Conservation (phyloP, 164 flowering plant genomes). For the Chimonanthus salicifolius region DNA sequence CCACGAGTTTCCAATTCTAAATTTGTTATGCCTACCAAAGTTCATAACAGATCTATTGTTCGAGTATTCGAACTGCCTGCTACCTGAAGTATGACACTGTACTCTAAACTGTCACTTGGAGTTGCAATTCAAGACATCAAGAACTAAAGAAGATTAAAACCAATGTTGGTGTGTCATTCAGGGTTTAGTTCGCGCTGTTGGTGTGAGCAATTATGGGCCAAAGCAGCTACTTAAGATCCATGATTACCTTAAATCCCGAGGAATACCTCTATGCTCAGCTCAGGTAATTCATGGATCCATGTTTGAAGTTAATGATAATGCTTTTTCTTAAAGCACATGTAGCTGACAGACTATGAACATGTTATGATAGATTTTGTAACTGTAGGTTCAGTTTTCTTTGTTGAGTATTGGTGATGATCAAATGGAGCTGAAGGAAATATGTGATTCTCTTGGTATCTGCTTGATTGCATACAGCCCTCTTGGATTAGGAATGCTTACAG, state of each 20-base stretch:
- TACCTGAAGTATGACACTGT: not conserved
- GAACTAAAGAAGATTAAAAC: not conserved
- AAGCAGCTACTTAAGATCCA: constrained; percentile 80
- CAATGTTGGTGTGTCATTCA: constrained; percentile 16
- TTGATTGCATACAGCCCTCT: constrained; percentile 88
- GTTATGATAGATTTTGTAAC: not conserved
- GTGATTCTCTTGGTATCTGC: constrained; percentile 75
- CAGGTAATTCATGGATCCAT: constrained; percentile 29
- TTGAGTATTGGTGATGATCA: constrained; percentile 79
- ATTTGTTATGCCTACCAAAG: not conserved
- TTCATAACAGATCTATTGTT: not conserved
- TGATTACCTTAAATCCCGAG: constrained; percentile 59
- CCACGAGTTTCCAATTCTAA: not conserved
- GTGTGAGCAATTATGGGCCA: constrained; percentile 92
- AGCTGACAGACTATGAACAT: not conserved
- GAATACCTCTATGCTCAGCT: constrained; percentile 58
- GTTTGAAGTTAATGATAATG: not conserved
- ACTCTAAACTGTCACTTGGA: not conserved
- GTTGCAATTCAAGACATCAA: not conserved
- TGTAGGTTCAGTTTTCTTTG: constrained; percentile 89
- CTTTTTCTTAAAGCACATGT: not conserved
- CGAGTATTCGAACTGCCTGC: not conserved
- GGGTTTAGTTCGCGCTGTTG: constrained; percentile 92
- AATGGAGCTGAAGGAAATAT: constrained; percentile 63
- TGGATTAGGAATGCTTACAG: constrained; percentile 97